These are phyloP conservation scores for Ceratonia siliqua DNA, from an alignment of 306 rosid species.

Conservation along the genomic window DNA sequence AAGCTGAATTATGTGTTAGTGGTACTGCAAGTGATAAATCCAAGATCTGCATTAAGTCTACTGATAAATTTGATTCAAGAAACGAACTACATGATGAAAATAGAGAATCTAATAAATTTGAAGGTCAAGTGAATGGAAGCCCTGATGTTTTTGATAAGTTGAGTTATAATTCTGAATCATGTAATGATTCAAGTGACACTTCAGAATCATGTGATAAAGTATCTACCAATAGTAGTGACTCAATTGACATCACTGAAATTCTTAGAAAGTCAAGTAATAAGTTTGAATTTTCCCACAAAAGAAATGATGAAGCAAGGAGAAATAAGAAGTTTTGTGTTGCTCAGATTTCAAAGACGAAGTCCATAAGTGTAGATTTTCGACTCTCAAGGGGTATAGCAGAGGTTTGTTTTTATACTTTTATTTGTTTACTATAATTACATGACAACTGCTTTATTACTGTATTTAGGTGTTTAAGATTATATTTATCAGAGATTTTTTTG, in stretches of 20 bases:
- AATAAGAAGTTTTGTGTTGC: constrained; percentile 76
- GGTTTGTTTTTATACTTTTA: constrained; percentile 51
- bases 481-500: constrained; percentile 32
- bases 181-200: constrained; percentile 63
- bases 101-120: constrained; percentile 42
- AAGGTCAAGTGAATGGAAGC: constrained; percentile 54
- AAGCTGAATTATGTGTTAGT: constrained; percentile 44
- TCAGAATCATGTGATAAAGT: constrained; percentile 59
- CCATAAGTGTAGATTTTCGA: constrained; percentile 90
- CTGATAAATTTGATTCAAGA: constrained; percentile 39
- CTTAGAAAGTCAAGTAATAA: constrained; percentile 50
- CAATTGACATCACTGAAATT: constrained; percentile 52
- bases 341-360: constrained; percentile 75
- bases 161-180: constrained; percentile 63
- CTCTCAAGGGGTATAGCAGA: constrained; percentile 95
- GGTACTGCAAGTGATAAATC: constrained; percentile 47
- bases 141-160: constrained; percentile 50
- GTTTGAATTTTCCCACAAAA: constrained; percentile 41
- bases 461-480: constrained; percentile 1
- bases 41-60: constrained; percentile 46
- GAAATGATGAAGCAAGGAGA: constrained; percentile 62
- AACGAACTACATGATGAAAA: constrained; percentile 50
- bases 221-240: constrained; percentile 49
- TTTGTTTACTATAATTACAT: constrained; percentile 11
- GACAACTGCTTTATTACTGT: constrained; percentile 23